A percentile compares a stretch with the other conserved stretches of the same genome.
These are phyloP conservation scores for Rutstroemia sydowiana DNA, from an alignment of 2,329 filamentous ascomycete species.

Conservation along the genomic window DNA sequence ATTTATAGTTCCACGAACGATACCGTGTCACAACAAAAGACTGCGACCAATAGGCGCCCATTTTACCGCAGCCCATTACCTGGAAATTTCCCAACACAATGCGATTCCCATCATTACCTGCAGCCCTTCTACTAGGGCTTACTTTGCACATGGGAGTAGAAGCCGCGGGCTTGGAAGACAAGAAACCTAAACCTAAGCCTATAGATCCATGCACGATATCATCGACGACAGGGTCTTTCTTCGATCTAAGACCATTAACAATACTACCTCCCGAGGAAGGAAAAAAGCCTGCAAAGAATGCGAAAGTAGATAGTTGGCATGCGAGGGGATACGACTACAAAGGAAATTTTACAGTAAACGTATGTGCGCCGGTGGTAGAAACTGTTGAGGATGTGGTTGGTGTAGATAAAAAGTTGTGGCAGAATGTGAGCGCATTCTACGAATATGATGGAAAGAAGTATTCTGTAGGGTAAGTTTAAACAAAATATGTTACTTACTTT, in stretches of 20 bases:
- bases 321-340: slow-evolving; percentile 70
- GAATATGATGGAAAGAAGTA: slow-evolving; percentile 56
- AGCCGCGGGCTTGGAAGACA: slow-evolving; percentile 22
- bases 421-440: slow-evolving; percentile 76
- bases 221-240: slow-evolving; percentile 27
- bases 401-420: slow-evolving; percentile 53
- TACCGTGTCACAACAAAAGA: background rate
- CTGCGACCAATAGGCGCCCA: background rate
- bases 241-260: slow-evolving; percentile 29
- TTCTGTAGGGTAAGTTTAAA: slow-evolving; percentile 63
- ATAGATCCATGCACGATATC: slow-evolving; percentile 29
- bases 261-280: slow-evolving; percentile 21
- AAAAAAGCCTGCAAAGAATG: slow-evolving; percentile 41
- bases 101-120: slow-evolving; percentile 23
- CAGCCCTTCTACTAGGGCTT: slow-evolving; percentile 22
- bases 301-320: slow-evolving; percentile 52
- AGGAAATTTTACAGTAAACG: slow-evolving; percentile 77
- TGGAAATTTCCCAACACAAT: slow-evolving; percentile 16
- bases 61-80: background rate
- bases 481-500: background rate
- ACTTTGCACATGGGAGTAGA: slow-evolving; percentile 21
- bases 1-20: background rate
- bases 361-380: slow-evolving; percentile 70
- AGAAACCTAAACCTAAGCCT: slow-evolving; percentile 20
- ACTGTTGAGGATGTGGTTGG: slow-evolving; percentile 55